Evolutionary conservation across 805 yeast genomes (phyloP), one percentile per base, ranked within the genome.

Genomic region (Yarrowia sp.): DNA sequence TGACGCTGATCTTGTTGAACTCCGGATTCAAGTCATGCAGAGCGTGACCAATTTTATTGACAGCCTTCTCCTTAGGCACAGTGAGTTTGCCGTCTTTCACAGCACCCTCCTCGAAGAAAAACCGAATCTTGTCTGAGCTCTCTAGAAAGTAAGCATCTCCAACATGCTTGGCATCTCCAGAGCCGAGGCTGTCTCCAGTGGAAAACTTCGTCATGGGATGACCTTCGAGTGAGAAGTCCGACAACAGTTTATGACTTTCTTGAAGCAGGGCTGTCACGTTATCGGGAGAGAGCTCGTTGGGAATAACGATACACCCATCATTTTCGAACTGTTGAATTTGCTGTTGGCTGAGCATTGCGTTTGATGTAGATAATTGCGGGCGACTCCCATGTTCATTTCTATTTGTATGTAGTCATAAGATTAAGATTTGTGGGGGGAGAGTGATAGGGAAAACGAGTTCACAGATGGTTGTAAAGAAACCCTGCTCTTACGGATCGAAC

Each of bases 31-130:
- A 76, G 74, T 84, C 81, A 74, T 90, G 96, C 15, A 90, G 76
- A 0, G 90, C 91, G 74, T 90, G 96, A 5, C 95, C 96, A 50
- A 90, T 86, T 78, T 90, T 90, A 78, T 90, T 90, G 74, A 90
- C 82, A 0, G 93, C 84, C 70, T 77, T 78, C 38, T 83, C 83
- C 70, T 87, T 81, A 10, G 89, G 85, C 73, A 80, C 84, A 35
- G 76, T 77, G 71, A 89, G 79, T 26, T 83, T 72, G n/a, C 90
- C 89, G 1, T 77, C 69, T 11, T 72, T 75, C 71, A 85, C 85
- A 71, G 89, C 84, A 0, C 94, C 92, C 2, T 85, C 85, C 72
- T 90, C 96, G 71, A 90, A 86, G 76, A 90, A 90, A 74, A 79
- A 90, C 2, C 86, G 82, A 5, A 90, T 81, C 70, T 89, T 89